These are phyloP conservation scores for Suhomyces emberorum DNA, from an alignment of 805 yeast species.

Conservation along the genomic window DNA sequence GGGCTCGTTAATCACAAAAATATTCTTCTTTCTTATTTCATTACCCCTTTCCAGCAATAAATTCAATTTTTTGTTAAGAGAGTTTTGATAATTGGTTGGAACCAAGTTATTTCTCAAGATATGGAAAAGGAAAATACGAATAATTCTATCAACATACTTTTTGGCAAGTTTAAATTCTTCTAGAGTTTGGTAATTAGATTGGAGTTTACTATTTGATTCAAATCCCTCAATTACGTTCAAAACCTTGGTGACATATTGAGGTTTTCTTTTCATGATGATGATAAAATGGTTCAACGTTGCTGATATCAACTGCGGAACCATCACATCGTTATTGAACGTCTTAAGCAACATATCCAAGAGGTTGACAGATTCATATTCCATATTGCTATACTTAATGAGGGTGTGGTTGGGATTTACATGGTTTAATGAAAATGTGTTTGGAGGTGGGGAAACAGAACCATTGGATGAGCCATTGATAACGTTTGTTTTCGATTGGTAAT, in stretches of 20 bases:
- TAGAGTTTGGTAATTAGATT: slow-evolving; percentile 45
- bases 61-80: slow-evolving; percentile 26
- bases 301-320: slow-evolving; percentile 53
- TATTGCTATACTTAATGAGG: slow-evolving; percentile 47
- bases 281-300: slow-evolving; percentile 67
- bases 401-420: slow-evolving; percentile 60
- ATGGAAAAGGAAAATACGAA: slow-evolving; percentile 44
- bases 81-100: slow-evolving; percentile 30
- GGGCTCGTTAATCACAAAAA: slow-evolving; percentile 29
- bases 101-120: slow-evolving; percentile 32
- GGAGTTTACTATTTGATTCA: slow-evolving; percentile 54
- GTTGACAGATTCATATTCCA: slow-evolving; percentile 68
- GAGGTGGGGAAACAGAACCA: slow-evolving; percentile 3
- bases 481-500: slow-evolving; percentile 45
- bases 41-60: slow-evolving; percentile 35
- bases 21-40: slow-evolving; percentile 39
- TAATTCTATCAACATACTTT: slow-evolving; percentile 60
- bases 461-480: slow-evolving; percentile 5
- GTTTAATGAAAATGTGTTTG: slow-evolving; percentile 44
- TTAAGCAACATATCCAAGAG: slow-evolving; percentile 64
- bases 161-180: slow-evolving; percentile 52
- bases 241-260: slow-evolving; percentile 56
- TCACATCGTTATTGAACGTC: slow-evolving; percentile 53
- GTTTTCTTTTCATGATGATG: slow-evolving; percentile 62
- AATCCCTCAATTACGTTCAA: slow-evolving; percentile 57